Evolutionary conservation across 768 basidiomycete genomes (phyloP).

Genomic region (Coprinellus micaceus): DNA sequence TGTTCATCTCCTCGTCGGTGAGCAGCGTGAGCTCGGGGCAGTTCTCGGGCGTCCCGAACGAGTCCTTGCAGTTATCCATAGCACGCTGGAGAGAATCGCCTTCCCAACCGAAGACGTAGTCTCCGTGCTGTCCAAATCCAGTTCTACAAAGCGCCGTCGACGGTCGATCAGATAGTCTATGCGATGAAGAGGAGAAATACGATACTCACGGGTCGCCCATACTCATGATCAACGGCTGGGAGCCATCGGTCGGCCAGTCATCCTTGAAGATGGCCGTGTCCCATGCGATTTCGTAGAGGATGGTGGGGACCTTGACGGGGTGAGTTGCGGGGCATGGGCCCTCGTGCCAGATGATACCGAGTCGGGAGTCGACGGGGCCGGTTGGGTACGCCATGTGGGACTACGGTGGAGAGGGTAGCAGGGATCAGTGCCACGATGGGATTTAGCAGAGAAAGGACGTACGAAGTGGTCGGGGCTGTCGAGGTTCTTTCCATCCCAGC

Average conservation of each 20-base stretch:
- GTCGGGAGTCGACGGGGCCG: not conserved
- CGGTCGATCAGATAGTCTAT: not conserved
- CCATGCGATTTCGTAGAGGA: slow-evolving; percentile 9
- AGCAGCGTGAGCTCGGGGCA: not conserved
- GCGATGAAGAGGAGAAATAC: not conserved
- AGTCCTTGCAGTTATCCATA: slow-evolving; percentile 9
- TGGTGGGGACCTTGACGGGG: slow-evolving; percentile 2
- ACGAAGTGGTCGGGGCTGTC: slow-evolving; percentile 8
- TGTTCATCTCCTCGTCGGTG: slow-evolving; percentile 10
- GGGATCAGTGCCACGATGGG: not conserved
- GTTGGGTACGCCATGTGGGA: slow-evolving; percentile 5
- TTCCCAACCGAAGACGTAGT: slow-evolving; percentile 11
- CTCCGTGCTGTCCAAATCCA: slow-evolving; percentile 9
- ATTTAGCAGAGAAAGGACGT: not conserved
- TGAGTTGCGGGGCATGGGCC: slow-evolving; percentile 7
- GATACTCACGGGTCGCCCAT: slow-evolving; percentile 10
- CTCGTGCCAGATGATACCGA: slow-evolving; percentile 8
- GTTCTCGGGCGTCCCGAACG: not conserved
- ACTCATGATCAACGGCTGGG: slow-evolving; percentile 7
- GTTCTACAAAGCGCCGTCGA: not conserved
- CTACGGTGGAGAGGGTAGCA: not conserved
- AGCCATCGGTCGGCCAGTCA: slow-evolving; percentile 8
- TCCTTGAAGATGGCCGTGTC: slow-evolving; percentile 7
- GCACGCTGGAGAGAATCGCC: slow-evolving; percentile 8
- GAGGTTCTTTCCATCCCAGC: slow-evolving; percentile 10